These are phyloP conservation scores for Acanthamoeba sp. DNA, from an alignment of 208 protist species.

Conservation along the genomic window DNA sequence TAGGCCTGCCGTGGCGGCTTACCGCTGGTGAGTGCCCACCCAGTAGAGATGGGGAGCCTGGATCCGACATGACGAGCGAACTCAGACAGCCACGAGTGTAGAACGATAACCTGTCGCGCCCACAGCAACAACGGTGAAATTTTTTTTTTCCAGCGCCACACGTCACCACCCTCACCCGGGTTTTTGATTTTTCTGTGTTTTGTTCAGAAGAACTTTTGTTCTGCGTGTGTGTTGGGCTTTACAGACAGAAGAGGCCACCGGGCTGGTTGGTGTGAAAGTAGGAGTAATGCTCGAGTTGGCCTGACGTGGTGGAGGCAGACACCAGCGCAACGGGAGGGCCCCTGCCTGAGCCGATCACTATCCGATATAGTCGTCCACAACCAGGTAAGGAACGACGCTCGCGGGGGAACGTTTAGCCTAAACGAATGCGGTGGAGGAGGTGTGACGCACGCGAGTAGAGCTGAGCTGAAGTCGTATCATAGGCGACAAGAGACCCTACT, in stretches of 20 bases:
- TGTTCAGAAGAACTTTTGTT: no score
- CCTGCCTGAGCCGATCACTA: neutral
- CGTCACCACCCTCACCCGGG: no score
- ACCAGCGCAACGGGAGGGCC: neutral
- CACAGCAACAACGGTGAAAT: no score
- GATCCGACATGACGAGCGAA: neutral
- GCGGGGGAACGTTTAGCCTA: neutral
- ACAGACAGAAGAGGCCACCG: neutral
- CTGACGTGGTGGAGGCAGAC: neutral
- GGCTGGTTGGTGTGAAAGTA: neutral
- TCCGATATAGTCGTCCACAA: neutral
- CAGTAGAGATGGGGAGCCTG: neutral
- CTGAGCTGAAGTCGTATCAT: no score
- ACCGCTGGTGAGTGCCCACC: neutral
- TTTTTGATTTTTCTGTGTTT: no score
- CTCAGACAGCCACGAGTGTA: no score
- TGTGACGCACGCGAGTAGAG: neutral
- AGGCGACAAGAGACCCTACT: neutral
- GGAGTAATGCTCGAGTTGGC: neutral
- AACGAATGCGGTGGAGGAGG: no score
- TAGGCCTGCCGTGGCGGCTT: neutral
- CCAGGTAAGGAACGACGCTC: no score
- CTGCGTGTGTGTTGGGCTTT: neutral
- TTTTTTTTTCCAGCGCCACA: no score
- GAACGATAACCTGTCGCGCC: no score